These are phyloP conservation scores for Schoenoplectus tabernaemontani DNA, from an alignment of 202 grass and related monocot species.

Conservation along the genomic window DNA sequence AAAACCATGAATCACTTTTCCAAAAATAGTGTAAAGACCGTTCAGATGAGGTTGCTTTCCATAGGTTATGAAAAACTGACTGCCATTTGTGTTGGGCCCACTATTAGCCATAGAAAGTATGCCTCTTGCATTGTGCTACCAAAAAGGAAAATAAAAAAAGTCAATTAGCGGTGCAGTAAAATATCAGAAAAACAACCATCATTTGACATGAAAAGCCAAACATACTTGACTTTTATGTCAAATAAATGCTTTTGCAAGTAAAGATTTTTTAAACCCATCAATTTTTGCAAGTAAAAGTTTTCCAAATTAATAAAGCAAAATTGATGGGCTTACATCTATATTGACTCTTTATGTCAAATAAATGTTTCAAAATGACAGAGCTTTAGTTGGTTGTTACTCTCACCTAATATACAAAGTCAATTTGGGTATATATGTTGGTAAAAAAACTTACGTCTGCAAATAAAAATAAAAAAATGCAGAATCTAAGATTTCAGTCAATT, in stretches of 20 bases:
- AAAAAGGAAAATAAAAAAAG: neutral
- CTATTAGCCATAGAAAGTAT: conserved; percentile 85
- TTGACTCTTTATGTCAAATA: neutral
- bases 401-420: no score
- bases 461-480: no score
- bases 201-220: neutral
- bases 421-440: no score
- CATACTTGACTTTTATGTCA: no score
- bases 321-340: neutral
- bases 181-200: neutral
- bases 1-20: conserved; percentile 97
- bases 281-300: neutral
- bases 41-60: conserved; percentile 94
- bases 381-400: neutral
- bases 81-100: conserved; percentile 86
- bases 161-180: neutral
- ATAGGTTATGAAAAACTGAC: conserved; percentile 96
- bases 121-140: conserved; percentile 67
- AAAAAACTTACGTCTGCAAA: no score
- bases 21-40: conserved; percentile 89
- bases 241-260: neutral
- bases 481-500: no score
- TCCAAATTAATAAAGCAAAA: neutral
- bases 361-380: neutral
- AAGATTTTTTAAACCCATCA: no score